Evolutionary conservation across 192 early-diverging fungal species (phyloP), one percentile per base, ranked within the genome.

Genomic region (Tieghemiomyces parasiticus): DNA sequence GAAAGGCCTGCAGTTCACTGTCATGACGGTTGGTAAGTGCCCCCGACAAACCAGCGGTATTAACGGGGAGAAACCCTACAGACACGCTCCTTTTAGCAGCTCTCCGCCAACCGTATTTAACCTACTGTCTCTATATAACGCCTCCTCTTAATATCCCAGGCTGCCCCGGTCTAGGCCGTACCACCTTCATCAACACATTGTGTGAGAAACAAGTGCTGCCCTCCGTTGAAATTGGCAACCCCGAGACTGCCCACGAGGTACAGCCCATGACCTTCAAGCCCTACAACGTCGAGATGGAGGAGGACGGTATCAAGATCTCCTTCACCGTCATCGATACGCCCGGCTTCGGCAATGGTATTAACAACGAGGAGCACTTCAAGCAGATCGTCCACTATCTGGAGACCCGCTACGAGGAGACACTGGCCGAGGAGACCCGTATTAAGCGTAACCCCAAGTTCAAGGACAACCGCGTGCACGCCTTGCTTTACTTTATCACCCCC

Each of bases 271-370:
- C 76, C 53, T 93, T 97, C 65, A 84, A 84, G 71, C 88, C 92
- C 60, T 76, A 87, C 56, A 85, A 88, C 20, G 91, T 91, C 63
- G 93, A 99, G 60, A 83, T 97, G 73, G 93, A 99, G 65, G 94
- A 97, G 77, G 92, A 99, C 75, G 94, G 94, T 53, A 87, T 93
- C 71, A 90, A 89, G 72, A 89, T 99, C 46, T 83, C 91, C 45
- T 82, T 99, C 52, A 97, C 93, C 24, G 86, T 99, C 63, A 87
- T 99, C 35, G 96, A 99, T 71, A 97, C 96, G 45, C 94, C 96
- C 34, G 96, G 95, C 19, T 99, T 97, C 71, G 96, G 94, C 54
- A 91, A 97, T 68, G 88, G 91, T 62, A 85, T 96, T 61, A 93
- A 99, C 71, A 90, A 94, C 67, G 92, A 94, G 70, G 60, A 63